A percentile compares a stretch with the other conserved stretches of the same genome.
These are phyloP conservation scores for Globisporangium splendens DNA, from an alignment of 352 stramenopile genomes.

Conservation along the genomic window DNA sequence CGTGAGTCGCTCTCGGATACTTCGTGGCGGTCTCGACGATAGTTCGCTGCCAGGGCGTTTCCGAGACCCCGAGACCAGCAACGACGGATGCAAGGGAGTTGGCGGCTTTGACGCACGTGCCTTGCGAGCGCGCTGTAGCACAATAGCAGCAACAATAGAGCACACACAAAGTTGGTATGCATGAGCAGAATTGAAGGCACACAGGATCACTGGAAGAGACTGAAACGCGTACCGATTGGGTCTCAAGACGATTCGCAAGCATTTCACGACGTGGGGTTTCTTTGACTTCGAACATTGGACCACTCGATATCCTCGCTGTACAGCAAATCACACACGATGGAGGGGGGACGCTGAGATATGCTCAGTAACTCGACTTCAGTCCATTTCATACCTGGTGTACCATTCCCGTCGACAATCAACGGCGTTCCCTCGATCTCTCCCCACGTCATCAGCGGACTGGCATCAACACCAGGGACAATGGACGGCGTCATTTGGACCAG, in stretches of 20 bases:
- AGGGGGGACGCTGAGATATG: neutral
- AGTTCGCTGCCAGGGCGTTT: slow-evolving; percentile 27
- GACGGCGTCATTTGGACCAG: slow-evolving; percentile 80
- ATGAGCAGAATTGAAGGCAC: neutral
- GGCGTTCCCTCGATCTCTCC: slow-evolving; percentile 81
- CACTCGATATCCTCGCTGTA: slow-evolving; percentile 34
- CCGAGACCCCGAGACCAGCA: neutral
- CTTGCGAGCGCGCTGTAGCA: slow-evolving; percentile 23
- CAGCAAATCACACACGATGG: slow-evolving; percentile 2
- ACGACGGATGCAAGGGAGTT: slow-evolving; percentile 10
- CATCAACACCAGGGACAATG: slow-evolving; percentile 66
- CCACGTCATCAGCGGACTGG: slow-evolving; percentile 83
- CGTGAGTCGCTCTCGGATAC: slow-evolving; percentile 48
- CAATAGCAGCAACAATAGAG: neutral
- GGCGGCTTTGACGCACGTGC: slow-evolving; percentile 9
- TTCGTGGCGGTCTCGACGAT: slow-evolving; percentile 19
- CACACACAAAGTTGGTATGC: neutral
- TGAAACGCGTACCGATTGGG: slow-evolving; percentile 36
- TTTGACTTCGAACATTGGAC: slow-evolving; percentile 61
- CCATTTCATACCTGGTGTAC: slow-evolving; percentile 31
- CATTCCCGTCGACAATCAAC: slow-evolving; percentile 38
- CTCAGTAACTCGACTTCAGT: neutral
- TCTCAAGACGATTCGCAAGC: slow-evolving; percentile 55
- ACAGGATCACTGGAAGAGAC: no score
- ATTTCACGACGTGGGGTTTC: slow-evolving; percentile 63